Evolutionary conservation across 1,284 basidiomycete species (phyloP).

Genomic region (Ceratobasidium sp.): DNA sequence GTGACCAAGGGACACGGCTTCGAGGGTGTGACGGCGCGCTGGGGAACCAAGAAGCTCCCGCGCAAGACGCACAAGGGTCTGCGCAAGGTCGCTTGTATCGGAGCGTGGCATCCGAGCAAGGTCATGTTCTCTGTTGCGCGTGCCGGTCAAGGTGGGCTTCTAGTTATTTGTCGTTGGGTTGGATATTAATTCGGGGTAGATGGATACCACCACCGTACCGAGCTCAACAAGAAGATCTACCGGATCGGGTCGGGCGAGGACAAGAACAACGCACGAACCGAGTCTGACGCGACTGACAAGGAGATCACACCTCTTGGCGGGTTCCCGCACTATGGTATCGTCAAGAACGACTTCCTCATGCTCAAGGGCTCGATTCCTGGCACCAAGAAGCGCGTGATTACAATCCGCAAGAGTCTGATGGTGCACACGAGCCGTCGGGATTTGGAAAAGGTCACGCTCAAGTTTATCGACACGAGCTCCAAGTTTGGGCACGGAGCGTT

Average conservation of each 20-base stretch:
- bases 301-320: conserved; percentile 97
- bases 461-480: conserved; percentile 98
- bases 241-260: conserved; percentile 87
- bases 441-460: conserved; percentile 97
- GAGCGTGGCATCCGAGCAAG: conserved; percentile 98
- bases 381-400: conserved; percentile 97
- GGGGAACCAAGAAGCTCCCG: conserved; percentile 99
- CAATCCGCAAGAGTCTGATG: conserved; percentile 88
- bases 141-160: conserved; percentile 91
- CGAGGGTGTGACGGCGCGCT: conserved; percentile 99
- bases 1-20: conserved; percentile 99
- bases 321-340: conserved; percentile 98
- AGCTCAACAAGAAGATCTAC: conserved; percentile 99
- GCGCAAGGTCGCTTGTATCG: conserved; percentile 99
- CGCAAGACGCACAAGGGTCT: conserved; percentile 99
- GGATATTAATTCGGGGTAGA: conserved; percentile 57
- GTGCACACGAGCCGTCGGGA: conserved; percentile 86
- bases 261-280: conserved; percentile 88
- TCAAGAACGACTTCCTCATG: conserved; percentile 98
- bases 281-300: conserved; percentile 93
- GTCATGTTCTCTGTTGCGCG: conserved; percentile 99
- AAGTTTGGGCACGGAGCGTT: conserved; percentile 96
- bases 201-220: conserved; percentile 99
- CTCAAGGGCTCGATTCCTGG: conserved; percentile 94
- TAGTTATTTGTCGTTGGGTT: conserved; percentile 5